These are phyloP conservation scores for Debaryomyces singareniensis DNA, from an alignment of 1,139 yeast genomes.

Conservation along the genomic window DNA sequence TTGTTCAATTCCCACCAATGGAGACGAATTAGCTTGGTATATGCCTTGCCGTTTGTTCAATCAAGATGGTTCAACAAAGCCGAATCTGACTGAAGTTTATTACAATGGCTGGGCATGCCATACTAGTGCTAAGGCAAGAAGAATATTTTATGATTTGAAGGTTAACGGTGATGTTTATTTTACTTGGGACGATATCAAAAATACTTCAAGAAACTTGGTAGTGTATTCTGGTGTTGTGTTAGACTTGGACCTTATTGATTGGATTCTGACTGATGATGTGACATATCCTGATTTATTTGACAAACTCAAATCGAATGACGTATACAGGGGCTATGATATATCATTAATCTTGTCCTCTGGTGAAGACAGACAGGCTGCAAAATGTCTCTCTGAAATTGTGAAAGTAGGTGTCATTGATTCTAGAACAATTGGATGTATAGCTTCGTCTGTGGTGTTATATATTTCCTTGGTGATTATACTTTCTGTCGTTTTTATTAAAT, in stretches of 20 bases:
- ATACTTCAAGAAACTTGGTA: conserved; percentile 67
- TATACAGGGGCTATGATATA: conserved; percentile 71
- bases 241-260: conserved; percentile 68
- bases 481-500: conserved; percentile 70
- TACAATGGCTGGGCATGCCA: conserved; percentile 92
- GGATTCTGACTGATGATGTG: conserved; percentile 65
- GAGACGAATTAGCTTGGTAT: conserved; percentile 81
- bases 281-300: conserved; percentile 70
- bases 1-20: conserved; percentile 63
- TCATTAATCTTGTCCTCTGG: conserved; percentile 70
- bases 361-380: conserved; percentile 63
- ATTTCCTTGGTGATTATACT: conserved; percentile 80
- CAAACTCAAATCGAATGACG: conserved; percentile 47
- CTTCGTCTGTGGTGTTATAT: conserved; percentile 75
- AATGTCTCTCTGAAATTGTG: conserved; percentile 80
- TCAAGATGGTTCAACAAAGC: conserved; percentile 64
- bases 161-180: conserved; percentile 74
- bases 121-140: conserved; percentile 63
- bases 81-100: conserved; percentile 54
- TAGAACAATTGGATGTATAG: conserved; percentile 92
- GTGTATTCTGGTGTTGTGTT: conserved; percentile 86
- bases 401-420: conserved; percentile 88
- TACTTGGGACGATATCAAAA: conserved; percentile 81
- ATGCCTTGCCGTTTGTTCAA: conserved; percentile 80
- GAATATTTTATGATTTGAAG: conserved; percentile 55